A percentile compares a stretch with the other conserved stretches of the same genome.
These are phyloP conservation scores for Chaetomiaceae sp. DNA, from an alignment of 2,329 filamentous ascomycete genomes.

Conservation along the genomic window DNA sequence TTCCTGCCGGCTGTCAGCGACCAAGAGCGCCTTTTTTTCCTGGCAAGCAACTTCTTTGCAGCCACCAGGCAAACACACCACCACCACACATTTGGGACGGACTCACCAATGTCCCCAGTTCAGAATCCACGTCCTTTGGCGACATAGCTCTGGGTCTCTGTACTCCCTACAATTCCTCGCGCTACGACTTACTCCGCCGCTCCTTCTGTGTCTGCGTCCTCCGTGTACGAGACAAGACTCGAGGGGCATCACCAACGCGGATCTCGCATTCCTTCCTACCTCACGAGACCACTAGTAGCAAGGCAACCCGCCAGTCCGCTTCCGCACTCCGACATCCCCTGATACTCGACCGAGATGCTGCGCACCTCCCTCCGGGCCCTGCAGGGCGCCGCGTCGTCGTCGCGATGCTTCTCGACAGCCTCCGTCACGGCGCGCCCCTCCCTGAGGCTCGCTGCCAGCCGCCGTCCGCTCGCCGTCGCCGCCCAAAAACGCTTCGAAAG, in stretches of 20 bases:
- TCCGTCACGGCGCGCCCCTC: constrained; percentile 35
- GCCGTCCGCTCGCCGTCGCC: constrained; percentile 45
- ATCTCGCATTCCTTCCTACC: constrained; percentile 7
- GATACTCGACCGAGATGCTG: constrained; percentile 54
- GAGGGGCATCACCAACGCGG: constrained; percentile 5
- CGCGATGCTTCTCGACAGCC: constrained; percentile 38
- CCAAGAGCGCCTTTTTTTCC: constrained; percentile 12
- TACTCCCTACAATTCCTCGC: not conserved
- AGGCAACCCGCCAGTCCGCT: no score
- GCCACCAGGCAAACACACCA: constrained; percentile 1
- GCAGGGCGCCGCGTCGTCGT: constrained; percentile 26
- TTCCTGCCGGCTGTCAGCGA: no score
- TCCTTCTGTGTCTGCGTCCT: constrained; percentile 18
- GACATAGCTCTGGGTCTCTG: constrained; percentile 3
- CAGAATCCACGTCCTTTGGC: constrained; percentile 17
- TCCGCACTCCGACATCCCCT: constrained; percentile 3
- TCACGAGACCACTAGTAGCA: no score
- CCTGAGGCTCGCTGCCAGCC: constrained; percentile 39
- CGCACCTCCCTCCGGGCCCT: constrained; percentile 57
- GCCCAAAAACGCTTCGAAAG: constrained; percentile 50
- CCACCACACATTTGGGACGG: constrained; percentile 1
- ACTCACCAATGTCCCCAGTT: constrained; percentile 17
- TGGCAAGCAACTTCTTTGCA: constrained; percentile 7
- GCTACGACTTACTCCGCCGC: constrained; percentile 25
- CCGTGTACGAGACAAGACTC: constrained; percentile 9